Evolutionary conservation across 2,329 filamentous ascomycete genomes (phyloP), one percentile per base, ranked within the genome.

Genomic region (Exophiala alcalophila): DNA sequence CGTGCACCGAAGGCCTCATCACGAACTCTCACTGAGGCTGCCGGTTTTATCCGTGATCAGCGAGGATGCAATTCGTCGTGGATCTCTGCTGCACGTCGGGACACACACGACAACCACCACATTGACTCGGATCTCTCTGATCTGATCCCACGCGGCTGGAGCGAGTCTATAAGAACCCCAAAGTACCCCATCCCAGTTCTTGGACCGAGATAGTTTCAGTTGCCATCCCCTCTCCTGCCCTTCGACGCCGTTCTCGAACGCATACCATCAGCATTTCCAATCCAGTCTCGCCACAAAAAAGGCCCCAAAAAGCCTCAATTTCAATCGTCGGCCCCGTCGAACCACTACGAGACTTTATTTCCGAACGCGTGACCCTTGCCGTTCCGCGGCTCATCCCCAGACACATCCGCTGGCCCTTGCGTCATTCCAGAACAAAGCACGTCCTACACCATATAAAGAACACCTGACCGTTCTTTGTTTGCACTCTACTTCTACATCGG

Each of bases 1-100:
- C 31, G 11, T 31, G 21, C 24, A 42, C 36, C 42, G 37, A 47
- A 43, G 31, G n/a, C 27, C 35, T 21, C 18, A 31, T 43, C 34
- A 25, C 28, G 30, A 18, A 29, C 31, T 12, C 24, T 14, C 23
- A 26, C 14, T 36, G 15, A 23, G 5, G 24, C 20, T 38, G 44
- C 48, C 48, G 48, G 40, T 44, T 50, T 50, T 16, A 40, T 47
- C 48, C 48, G 48, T 19, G 31, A 33, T 41, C 21, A 34, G n/a
- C 43, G 32, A 20, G 26, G 37, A 43, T 47, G 15, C 42, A 28
- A 46, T 50, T 50, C 39, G 41, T 28, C 30, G 15, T 34, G 19
- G 31, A 34, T 19, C 11, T 4, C 24, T 30, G 24, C 23, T 20
- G 25, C 23, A 31, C n/a, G 14, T 16, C 21, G 28, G 15, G n/a